Evolutionary conservation across 108 stramenopile genomes (phyloP).

Genomic region (Stephanodiscus triporus): DNA sequence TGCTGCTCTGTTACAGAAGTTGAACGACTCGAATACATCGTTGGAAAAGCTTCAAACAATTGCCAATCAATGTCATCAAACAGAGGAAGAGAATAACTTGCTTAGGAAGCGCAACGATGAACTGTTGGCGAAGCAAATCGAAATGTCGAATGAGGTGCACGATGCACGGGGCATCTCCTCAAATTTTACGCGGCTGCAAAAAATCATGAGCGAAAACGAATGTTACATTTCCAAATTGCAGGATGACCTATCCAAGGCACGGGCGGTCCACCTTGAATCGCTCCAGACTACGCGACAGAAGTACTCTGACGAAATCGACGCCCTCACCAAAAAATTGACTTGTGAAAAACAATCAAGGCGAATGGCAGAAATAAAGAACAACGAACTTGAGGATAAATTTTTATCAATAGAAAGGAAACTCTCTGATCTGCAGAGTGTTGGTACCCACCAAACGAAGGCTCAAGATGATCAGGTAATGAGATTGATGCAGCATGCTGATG

Average conservation of each 20-base stretch:
- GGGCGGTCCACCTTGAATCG: constrained; percentile 33
- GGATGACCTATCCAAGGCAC: constrained; percentile 32
- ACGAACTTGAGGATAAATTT: constrained; percentile 32
- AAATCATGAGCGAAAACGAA: constrained; percentile 38
- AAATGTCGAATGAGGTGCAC: constrained; percentile 25
- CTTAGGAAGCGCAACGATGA: constrained; percentile 41
- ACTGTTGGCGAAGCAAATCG: constrained; percentile 19
- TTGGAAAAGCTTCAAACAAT: constrained; percentile 24
- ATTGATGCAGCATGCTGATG: constrained; percentile 38
- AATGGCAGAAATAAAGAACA: constrained; percentile 18
- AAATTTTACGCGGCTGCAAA: constrained; percentile 36
- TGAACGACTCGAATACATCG: constrained; percentile 16
- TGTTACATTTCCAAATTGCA: constrained; percentile 39
- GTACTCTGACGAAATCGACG: constrained; percentile 26
- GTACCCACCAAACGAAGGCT: constrained; percentile 22
- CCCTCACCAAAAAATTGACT: constrained; percentile 18
- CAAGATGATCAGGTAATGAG: constrained; percentile 33
- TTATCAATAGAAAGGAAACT: constrained; percentile 10
- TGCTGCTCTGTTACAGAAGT: constrained; percentile 21
- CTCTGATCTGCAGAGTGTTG: constrained; percentile 25
- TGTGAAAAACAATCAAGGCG: constrained; percentile 20
- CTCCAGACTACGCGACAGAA: constrained; percentile 28
- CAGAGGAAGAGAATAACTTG: constrained; percentile 23
- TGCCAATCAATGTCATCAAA: constrained; percentile 15
- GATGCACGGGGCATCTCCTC: constrained; percentile 32